phyloP scores from a whole-genome alignment of 2,329 filamentous ascomycete genomes.

The Aspergillus phoenicis region DNA sequence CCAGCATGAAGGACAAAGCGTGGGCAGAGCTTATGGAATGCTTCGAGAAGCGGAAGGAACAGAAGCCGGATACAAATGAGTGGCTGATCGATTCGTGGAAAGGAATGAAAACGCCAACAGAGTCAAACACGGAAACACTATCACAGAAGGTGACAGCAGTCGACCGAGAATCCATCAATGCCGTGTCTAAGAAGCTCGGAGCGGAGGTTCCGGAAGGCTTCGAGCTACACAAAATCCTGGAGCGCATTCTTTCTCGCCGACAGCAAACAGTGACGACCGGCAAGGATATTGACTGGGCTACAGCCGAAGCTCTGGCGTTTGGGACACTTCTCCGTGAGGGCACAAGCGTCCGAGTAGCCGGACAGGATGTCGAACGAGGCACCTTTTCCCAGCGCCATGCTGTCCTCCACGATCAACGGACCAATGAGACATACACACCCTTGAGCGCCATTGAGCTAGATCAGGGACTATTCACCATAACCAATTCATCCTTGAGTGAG shows the following conservation, averaged over 20 bases:
- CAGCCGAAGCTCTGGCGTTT: constrained; percentile 92
- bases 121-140: constrained; percentile 88
- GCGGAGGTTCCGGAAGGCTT: constrained; percentile 78
- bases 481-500: constrained; percentile 85
- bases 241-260: constrained; percentile 87
- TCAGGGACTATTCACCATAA: constrained; percentile 93
- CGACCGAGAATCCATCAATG: no score
- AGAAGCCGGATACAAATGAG: constrained; percentile 93
- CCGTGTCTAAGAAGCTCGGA: constrained; percentile 75
- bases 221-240: constrained; percentile 88
- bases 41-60: constrained; percentile 96
- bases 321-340: constrained; percentile 88
- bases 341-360: constrained; percentile 95
- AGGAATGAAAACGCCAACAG: constrained; percentile 98
- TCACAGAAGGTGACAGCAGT: constrained; percentile 68
- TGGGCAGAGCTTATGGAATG: constrained; percentile 99
- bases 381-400: constrained; percentile 98
- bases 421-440: constrained; percentile 87
- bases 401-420: constrained; percentile 97
- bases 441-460: constrained; percentile 85
- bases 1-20: constrained; percentile 99
- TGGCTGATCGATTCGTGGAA: constrained; percentile 99
- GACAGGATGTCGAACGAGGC: constrained; percentile 98
- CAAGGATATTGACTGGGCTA: constrained; percentile 96
- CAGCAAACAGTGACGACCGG: constrained; percentile 91